Evolutionary conservation across 2,329 filamentous ascomycete species (phyloP), one percentile per base, ranked within the genome.

Genomic region (Xylaria sp.): DNA sequence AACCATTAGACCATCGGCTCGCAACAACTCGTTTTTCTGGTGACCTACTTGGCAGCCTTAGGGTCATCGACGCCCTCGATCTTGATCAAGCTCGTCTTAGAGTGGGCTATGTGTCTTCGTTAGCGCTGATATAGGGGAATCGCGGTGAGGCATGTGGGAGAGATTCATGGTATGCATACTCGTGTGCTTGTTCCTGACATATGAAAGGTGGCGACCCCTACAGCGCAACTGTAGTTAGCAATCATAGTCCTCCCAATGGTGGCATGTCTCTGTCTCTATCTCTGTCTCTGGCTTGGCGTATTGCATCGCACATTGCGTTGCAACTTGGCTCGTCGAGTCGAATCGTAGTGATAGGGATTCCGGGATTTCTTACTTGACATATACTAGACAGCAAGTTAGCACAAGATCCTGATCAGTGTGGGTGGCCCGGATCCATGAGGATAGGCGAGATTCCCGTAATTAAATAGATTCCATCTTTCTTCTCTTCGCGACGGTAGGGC

Each of bases 151-250:
- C 60, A 44, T n/a, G n/a, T 58, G 21, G 21, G 13, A 47, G 44
- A 32, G 6, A 51, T 42, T 32, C 8, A 47, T 62, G 53, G 57
- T 42, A 29, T 66, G 60, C 68, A 66, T 70, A 71, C 90, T 97
- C 92, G 90, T 69, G 67, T 69, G 69, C 69, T 71, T 71, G 69
- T 66, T 71, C 40, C 69, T 60, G 25, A 69, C 66, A 59, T 97
- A 98, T 87, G 92, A 95, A 87, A 98, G 88, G 91, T 98, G 95
- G 86, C 94, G 94, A 88, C 94, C 95, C 93, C 93, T 97, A 82
- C 73, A 74, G 67, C 68, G 60, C 40, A 68, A 66, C 66, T 59
- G 58, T 59, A 40, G 70, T 79, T 73, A 76, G 75, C 58, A 51
- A 71, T 64, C 25, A 10, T 61, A n/a, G 47, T 54, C 48, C 47